A percentile compares a stretch with the other conserved stretches of the same genome.
These are phyloP conservation scores for Trichaptum fuscoviolaceum DNA, from an alignment of 768 basidiomycete genomes.

Conservation along the genomic window DNA sequence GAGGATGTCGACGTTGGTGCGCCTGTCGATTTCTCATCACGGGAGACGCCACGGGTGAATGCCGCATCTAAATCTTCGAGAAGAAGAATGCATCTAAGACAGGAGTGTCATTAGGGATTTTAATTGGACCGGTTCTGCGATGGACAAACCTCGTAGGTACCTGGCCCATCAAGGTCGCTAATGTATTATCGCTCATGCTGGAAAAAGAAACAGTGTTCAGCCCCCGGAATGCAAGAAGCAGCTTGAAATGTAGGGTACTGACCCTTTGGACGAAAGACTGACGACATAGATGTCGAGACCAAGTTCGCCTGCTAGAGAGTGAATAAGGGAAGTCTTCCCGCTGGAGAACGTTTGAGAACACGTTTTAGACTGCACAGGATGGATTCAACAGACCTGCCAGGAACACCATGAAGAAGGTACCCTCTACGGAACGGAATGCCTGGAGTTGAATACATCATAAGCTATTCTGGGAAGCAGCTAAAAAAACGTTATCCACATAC, in stretches of 20 bases:
- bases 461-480: slow-evolving; percentile 10
- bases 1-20: slow-evolving; percentile 44
- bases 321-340: slow-evolving; percentile 83
- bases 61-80: slow-evolving; percentile 93
- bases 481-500: slow-evolving; percentile 29
- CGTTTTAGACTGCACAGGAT: slow-evolving; percentile 6
- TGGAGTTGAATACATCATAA: slow-evolving; percentile 26
- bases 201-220: slow-evolving; percentile 11
- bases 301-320: slow-evolving; percentile 80
- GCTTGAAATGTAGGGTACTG: slow-evolving; percentile 23
- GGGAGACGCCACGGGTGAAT: slow-evolving; percentile 82
- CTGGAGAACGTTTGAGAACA: slow-evolving; percentile 32
- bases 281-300: slow-evolving; percentile 90
- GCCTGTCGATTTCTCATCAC: slow-evolving; percentile 76
- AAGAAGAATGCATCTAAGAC: slow-evolving; percentile 76
- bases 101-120: slow-evolving; percentile 15
- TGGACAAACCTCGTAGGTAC: slow-evolving; percentile 69
- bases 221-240: slow-evolving; percentile 11
- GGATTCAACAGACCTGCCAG: slow-evolving; percentile 55
- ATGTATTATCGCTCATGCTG: slow-evolving; percentile 88
- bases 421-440: slow-evolving; percentile 87
- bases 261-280: slow-evolving; percentile 85
- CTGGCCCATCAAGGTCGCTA: slow-evolving; percentile 83
- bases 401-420: slow-evolving; percentile 80
- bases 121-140: slow-evolving; percentile 12